Evolutionary conservation across 352 stramenopile species (phyloP).

Genomic region (Pythium periplocum): DNA sequence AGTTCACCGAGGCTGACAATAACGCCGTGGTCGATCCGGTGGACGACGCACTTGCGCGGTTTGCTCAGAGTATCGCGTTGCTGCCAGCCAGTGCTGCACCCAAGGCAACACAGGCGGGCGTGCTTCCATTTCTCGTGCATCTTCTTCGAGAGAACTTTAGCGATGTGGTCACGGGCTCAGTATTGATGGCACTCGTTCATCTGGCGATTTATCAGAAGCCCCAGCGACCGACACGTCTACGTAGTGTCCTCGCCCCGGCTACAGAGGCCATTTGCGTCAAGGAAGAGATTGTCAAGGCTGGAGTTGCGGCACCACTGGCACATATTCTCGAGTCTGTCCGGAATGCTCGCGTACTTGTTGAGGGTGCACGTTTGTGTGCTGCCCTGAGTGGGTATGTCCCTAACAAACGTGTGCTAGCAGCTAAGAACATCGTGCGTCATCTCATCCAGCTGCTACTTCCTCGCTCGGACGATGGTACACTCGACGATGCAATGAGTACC

Average conservation of each 20-base stretch:
- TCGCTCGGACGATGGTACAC: no score
- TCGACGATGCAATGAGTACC: slow-evolving; percentile 12
- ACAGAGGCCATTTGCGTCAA: slow-evolving; percentile 21
- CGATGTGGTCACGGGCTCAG: slow-evolving; percentile 56
- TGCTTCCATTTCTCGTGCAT: slow-evolving; percentile 58
- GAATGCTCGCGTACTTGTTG: slow-evolving; percentile 51
- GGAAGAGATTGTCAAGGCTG: slow-evolving; percentile 65
- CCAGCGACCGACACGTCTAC: slow-evolving; percentile 13
- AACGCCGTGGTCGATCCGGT: slow-evolving; percentile 20
- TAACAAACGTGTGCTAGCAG: slow-evolving; percentile 65
- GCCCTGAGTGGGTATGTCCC: slow-evolving; percentile 38
- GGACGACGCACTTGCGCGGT: slow-evolving; percentile 60
- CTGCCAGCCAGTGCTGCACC: slow-evolving; percentile 39
- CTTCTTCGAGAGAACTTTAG: slow-evolving; percentile 48
- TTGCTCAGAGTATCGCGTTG: slow-evolving; percentile 65
- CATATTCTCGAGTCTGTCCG: slow-evolving; percentile 34
- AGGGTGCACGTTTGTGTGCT: slow-evolving; percentile 52
- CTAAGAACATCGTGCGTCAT: slow-evolving; percentile 55
- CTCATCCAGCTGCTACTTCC: slow-evolving; percentile 38
- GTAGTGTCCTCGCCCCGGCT: not conserved
- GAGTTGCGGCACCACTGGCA: slow-evolving; percentile 37
- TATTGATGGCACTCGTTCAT: slow-evolving; percentile 62
- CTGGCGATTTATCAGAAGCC: slow-evolving; percentile 53
- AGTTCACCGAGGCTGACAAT: slow-evolving; percentile 25
- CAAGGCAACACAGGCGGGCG: slow-evolving; percentile 41